Percentiles rank a stretch among this genome's conserved stretches.
These are phyloP conservation scores for Puya raimondii DNA, from an alignment of 176 grass and related monocot genomes.

Conservation along the genomic window DNA sequence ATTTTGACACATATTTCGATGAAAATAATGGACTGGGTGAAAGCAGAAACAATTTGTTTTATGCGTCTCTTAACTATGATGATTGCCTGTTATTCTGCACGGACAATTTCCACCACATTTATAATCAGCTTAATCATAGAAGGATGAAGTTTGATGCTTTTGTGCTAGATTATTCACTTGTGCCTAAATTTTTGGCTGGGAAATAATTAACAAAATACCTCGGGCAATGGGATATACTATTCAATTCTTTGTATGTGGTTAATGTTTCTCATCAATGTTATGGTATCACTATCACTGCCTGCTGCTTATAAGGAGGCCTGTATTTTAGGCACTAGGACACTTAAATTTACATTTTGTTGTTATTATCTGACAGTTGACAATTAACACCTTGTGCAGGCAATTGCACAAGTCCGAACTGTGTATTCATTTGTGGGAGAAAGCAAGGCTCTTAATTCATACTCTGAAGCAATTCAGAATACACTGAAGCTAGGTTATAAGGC, in stretches of 20 bases:
- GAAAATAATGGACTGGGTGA: no score
- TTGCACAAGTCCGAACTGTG: slow-evolving; percentile 72
- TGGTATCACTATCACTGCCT: not conserved
- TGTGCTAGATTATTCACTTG: not conserved
- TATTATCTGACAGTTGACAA: not conserved
- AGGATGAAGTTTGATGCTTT: not conserved
- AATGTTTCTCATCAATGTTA: not conserved
- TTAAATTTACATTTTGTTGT: no score
- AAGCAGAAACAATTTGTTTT: no score
- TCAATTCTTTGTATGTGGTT: not conserved
- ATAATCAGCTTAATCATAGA: no score
- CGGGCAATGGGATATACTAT: not conserved
- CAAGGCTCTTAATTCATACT: slow-evolving; percentile 72
- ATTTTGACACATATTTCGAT: no score
- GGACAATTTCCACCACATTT: no score
- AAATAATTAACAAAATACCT: not conserved
- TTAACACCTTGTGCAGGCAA: slow-evolving; percentile 39
- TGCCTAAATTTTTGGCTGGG: not conserved
- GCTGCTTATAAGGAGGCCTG: no score
- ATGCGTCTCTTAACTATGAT: no score
- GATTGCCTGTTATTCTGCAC: no score
- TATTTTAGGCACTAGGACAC: no score
- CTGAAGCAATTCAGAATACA: slow-evolving; percentile 54
- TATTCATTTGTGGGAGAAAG: slow-evolving; percentile 81
- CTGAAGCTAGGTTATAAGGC: slow-evolving; percentile 85